Base-by-base conservation (phyloP, 2,329 filamentous ascomycete species). In the Diatrype stigma region DNA sequence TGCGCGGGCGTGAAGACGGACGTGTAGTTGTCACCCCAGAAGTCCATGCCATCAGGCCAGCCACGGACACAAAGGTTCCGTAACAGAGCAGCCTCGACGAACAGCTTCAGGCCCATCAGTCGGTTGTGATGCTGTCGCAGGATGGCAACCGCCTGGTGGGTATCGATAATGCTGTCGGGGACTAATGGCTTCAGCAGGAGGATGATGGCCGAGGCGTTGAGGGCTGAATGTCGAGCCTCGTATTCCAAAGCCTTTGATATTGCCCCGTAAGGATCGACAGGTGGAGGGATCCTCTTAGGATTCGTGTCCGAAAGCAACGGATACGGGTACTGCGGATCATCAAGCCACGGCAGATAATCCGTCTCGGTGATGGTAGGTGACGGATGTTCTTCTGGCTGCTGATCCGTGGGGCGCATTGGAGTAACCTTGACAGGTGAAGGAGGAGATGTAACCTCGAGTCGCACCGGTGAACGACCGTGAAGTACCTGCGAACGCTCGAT, bases 141-240 rank as follows among this genome's bases (percentile, higher is more conserved):
- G 23, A 86, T 76, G 12, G 79, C 78, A 4, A 70, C 68, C 2
- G 81, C 81, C 55, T 81, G 81, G 53, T 79, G 68, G 11, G 69
- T 60, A 57, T 85, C 80, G 34, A 86, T 79, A 17, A 82, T 69
- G 8, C 70, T 69, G 1, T 75, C 69, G 0, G 81, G 78, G 1
- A 86, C 69, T 0, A 86, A 73, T 0, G 82, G 81, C 37, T 75
- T 75, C 0, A 86, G 70, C 0, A 86, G 73, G 3, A 86, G 73
- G 5, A 86, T 64, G 57, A 86, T 85, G 26, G 80, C 79, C 0
- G 82, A 78, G 0, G 82, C 81, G 54, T 82, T 80, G 22, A 85
- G 70, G 2, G 80, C 75, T 0, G 80, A 84, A 1, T 74, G 76
- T 45, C 72, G 74, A 6, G 73, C 73, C 60, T 86, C 82, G 51